Conservation (phyloP, 306 rosid genomes). For the Pachyrhizus erosus region DNA sequence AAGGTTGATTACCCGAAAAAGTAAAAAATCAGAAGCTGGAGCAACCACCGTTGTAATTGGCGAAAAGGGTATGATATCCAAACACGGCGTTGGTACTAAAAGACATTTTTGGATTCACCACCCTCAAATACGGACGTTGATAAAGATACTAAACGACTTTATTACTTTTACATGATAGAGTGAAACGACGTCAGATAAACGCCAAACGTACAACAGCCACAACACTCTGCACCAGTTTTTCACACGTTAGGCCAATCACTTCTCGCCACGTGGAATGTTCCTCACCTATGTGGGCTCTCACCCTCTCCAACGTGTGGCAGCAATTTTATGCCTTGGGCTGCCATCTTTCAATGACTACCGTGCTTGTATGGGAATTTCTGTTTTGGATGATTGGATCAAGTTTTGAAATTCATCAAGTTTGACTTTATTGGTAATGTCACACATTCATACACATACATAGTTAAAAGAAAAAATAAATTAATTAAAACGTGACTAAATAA, state of each 20-base stretch:
- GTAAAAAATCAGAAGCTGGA: background rate
- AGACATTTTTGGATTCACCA: conserved; percentile 11
- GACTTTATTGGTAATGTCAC: too few species aligned
- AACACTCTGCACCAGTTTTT: conserved; percentile 21
- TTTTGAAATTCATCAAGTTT: too few species aligned
- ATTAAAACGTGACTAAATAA: too few species aligned
- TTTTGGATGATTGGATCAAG: too few species aligned
- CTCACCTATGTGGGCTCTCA: conserved; percentile 45
- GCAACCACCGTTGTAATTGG: background rate
- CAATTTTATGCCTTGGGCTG: conserved; percentile 32
- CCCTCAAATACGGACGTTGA: background rate
- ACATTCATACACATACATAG: background rate
- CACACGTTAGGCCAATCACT: conserved; percentile 44
- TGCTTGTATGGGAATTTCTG: too few species aligned
- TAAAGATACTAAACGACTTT: background rate
- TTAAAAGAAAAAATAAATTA: too few species aligned
- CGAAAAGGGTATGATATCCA: background rate
- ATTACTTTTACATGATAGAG: background rate
- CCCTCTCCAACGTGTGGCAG: background rate
- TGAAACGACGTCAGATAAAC: conserved; percentile 36
- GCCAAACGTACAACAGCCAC: conserved; percentile 32
- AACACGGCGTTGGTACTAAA: background rate
- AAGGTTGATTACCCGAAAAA: background rate
- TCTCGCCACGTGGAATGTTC: conserved; percentile 50
- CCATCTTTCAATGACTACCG: conserved; percentile 19